Evolutionary conservation across 257 asterid genomes (phyloP), one percentile per base, ranked within the genome.

Genomic region (Eucommia ulmoides): DNA sequence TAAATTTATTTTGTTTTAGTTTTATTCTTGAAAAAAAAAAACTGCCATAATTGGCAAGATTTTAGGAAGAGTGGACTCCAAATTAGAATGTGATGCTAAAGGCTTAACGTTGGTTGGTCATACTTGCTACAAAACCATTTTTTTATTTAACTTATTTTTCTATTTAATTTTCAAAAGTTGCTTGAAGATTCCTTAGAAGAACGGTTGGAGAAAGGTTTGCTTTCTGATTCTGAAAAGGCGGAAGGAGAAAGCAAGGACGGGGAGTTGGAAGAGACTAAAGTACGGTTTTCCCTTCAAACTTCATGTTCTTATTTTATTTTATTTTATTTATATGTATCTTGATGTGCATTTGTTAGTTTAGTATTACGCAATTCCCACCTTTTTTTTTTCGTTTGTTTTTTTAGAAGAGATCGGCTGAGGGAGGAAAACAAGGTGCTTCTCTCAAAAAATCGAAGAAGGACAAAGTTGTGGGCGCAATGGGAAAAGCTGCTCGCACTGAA

Each of bases 121-220:
- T n/a, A n/a, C n/a, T n/a, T n/a, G n/a, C n/a, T n/a, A n/a, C n/a
- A n/a, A n/a, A n/a, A n/a, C n/a, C n/a, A n/a, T n/a, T n/a, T n/a
- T n/a, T n/a, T n/a, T n/a, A n/a, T n/a, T n/a, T n/a, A n/a, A n/a
- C n/a, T n/a, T n/a, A n/a, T n/a, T n/a, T n/a, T n/a, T n/a, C 50
- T 35, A 52, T 56, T 51, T 61, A 53, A 54, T 63, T 65, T 75
- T 65, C 54, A 15, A 44, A 80, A 88, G 97, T 66, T 91, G 75
- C 93, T 91, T 71, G 98, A 91, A 76, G 98, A 91, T 74, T 74
- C 84, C 46, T 54, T 83, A 66, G 96, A 80, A 66, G 98, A 91
- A 53, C 84, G 79, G 72, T 72, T 82, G 80, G 98, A 89, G 51
- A 89, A 83, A 74, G 83, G 59, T 66, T 38, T 71, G 23, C 67